Evolutionary conservation across 2,329 filamentous ascomycete species (phyloP).

Genomic region (Xylaria sp.): DNA sequence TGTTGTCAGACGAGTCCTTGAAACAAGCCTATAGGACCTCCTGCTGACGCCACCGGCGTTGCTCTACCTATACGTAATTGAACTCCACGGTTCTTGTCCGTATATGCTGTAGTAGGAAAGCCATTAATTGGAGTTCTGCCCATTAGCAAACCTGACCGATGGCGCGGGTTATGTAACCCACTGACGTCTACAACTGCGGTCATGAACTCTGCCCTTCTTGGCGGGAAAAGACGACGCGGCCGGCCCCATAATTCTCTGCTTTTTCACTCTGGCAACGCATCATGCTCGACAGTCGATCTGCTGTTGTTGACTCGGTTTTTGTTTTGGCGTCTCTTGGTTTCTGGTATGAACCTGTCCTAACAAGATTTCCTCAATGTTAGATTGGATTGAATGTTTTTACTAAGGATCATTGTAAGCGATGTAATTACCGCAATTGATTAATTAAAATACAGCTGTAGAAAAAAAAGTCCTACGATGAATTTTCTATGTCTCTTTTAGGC

Average conservation of each 20-base stretch:
- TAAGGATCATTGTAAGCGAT: background rate
- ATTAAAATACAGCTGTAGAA: too few species aligned
- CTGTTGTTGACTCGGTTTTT: conserved; percentile 21
- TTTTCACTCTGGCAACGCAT: conserved; percentile 14
- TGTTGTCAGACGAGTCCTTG: background rate
- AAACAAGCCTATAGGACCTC: background rate
- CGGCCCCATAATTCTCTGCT: conserved; percentile 15
- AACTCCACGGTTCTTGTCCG: background rate
- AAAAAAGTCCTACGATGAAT: conserved; percentile 13
- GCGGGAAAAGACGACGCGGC: conserved; percentile 32
- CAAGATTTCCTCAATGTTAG: background rate
- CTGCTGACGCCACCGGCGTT: conserved; percentile 14
- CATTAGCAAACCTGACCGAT: background rate
- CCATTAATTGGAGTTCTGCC: background rate
- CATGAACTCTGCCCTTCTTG: conserved; percentile 22
- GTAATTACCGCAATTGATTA: conserved; percentile 19
- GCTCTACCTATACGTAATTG: background rate
- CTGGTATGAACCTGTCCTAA: background rate
- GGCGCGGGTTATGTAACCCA: conserved; percentile 15
- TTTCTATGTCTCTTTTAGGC: conserved; percentile 26
- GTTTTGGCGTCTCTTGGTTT: conserved; percentile 13
- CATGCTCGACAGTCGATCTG: background rate
- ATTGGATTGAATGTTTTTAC: too few species aligned
- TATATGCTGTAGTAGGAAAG: background rate
- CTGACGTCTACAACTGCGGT: conserved; percentile 31